A percentile compares a stretch with the other conserved stretches of the same genome.
phyloP scores from a whole-genome alignment of 1,284 basidiomycete species.

The Xerocomus minutiporus region DNA sequence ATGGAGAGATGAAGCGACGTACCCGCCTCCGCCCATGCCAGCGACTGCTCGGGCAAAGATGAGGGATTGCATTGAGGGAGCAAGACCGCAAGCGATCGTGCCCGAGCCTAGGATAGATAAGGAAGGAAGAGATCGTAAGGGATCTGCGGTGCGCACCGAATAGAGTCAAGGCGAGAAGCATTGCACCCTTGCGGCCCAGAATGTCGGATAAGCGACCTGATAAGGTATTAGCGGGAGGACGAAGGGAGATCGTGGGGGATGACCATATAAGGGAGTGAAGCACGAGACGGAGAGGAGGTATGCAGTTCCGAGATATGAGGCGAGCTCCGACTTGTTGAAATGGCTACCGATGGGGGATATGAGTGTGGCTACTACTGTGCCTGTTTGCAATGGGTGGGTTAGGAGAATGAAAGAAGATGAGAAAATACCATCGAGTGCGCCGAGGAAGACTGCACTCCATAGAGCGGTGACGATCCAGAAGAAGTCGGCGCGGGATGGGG shows the following conservation, averaged over 20 bases:
- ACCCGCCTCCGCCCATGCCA: conserved; percentile 89
- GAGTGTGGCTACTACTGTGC: conserved; percentile 75
- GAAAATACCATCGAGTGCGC: conserved; percentile 70
- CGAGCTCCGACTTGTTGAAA: conserved; percentile 72
- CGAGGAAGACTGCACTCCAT: conserved; percentile 77
- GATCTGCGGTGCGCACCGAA: conserved; percentile 55
- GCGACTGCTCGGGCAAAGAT: conserved; percentile 79
- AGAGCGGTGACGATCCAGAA: conserved; percentile 69
- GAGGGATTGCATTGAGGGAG: conserved; percentile 78
- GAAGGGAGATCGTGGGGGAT: conserved; percentile 26
- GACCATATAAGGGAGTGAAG: conserved; percentile 86
- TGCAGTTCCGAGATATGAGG: conserved; percentile 84
- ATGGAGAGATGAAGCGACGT: conserved; percentile 19
- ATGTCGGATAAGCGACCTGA: conserved; percentile 83
- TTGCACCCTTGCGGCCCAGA: conserved; percentile 78
- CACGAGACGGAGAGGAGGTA: conserved; percentile 87
- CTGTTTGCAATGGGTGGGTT: conserved; percentile 33
- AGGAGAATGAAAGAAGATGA: conserved; percentile 1
- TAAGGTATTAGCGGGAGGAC: conserved; percentile 24
- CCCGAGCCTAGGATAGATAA: conserved; percentile 56
- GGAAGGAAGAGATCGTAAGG: conserved; percentile 14
- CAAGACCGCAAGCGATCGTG: conserved; percentile 78
- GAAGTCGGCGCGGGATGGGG: conserved; percentile 39
- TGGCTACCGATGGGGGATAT: conserved; percentile 75
- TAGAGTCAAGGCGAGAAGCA: conserved; percentile 74